Conservation (phyloP, 176 grass and related monocot species). For the Oryza officinalis region DNA sequence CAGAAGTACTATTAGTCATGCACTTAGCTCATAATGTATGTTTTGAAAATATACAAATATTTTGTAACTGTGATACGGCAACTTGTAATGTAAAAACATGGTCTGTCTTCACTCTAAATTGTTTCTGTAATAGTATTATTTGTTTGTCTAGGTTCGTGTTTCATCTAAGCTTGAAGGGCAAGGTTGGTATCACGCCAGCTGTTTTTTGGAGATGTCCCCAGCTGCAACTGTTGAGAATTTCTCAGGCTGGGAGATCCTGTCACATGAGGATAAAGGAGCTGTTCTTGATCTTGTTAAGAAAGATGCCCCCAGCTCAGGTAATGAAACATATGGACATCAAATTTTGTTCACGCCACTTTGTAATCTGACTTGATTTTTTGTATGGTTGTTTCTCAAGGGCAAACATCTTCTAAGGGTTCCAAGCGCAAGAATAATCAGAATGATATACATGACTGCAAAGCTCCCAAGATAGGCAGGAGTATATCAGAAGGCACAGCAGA, state of each 20-base stretch:
- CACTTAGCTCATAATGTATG: not conserved
- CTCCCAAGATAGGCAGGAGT: slow-evolving; percentile 53
- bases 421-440: slow-evolving; percentile 64
- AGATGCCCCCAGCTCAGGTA: slow-evolving; percentile 46
- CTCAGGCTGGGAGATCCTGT: slow-evolving; percentile 77
- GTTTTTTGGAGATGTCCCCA: slow-evolving; percentile 73
- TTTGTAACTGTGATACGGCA: slow-evolving; percentile 4
- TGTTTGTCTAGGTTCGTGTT: slow-evolving; percentile 71
- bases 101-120: slow-evolving; percentile 28
- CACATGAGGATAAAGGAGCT: slow-evolving; percentile 58
- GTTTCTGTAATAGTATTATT: slow-evolving; percentile 34
- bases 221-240: slow-evolving; percentile 66
- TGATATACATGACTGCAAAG: slow-evolving; percentile 50
- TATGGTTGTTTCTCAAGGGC: slow-evolving; percentile 35
- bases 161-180: slow-evolving; percentile 77
- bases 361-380: slow-evolving; percentile 42
- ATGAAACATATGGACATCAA: slow-evolving; percentile 12
- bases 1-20: slow-evolving; percentile 3
- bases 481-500: slow-evolving; percentile 36
- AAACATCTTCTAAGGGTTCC: slow-evolving; percentile 55
- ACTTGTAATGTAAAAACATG: slow-evolving; percentile 17
- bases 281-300: slow-evolving; percentile 65
- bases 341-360: slow-evolving; percentile 3
- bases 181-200: slow-evolving; percentile 78
- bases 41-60: slow-evolving; percentile 1